Conservation (phyloP, 768 basidiomycete genomes). For the Strobilomyces confusus region DNA sequence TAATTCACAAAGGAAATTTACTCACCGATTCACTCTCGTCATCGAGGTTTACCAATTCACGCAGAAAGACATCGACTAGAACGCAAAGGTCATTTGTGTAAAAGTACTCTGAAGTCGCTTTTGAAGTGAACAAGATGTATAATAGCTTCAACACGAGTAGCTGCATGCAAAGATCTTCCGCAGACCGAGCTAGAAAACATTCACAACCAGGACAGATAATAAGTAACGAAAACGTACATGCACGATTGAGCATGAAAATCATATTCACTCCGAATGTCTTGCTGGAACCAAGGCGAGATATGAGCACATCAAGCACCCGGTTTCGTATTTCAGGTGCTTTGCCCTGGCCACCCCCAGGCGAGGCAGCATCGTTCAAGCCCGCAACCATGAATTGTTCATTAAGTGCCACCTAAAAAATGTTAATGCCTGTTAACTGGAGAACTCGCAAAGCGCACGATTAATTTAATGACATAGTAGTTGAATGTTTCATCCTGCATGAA, state of each 20-base stretch:
- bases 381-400: constrained; percentile 99
- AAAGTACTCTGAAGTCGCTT: constrained; percentile 91
- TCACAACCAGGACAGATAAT: constrained; percentile 3
- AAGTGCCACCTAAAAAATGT: constrained; percentile 63
- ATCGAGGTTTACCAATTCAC: constrained; percentile 87
- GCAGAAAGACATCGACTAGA: constrained; percentile 95
- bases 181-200: constrained; percentile 60
- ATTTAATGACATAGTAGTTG: constrained; percentile 93
- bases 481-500: constrained; percentile 86
- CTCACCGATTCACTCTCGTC: constrained; percentile 91
- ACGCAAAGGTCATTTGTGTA: constrained; percentile 98
- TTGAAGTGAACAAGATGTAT: constrained; percentile 91
- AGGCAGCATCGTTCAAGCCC: constrained; percentile 39
- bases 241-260: constrained; percentile 98
- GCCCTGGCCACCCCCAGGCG: constrained; percentile 23
- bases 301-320: constrained; percentile 76
- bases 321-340: constrained; percentile 53
- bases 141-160: constrained; percentile 90
- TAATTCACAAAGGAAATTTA: constrained; percentile 12
- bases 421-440: constrained; percentile 1
- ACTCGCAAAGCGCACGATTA: constrained; percentile 59
- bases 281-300: constrained; percentile 78
- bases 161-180: constrained; percentile 94
- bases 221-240: constrained; percentile 54
- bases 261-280: constrained; percentile 98